Base-by-base conservation (phyloP, 2,329 filamentous ascomycete species). In the Diaporthe eres region DNA sequence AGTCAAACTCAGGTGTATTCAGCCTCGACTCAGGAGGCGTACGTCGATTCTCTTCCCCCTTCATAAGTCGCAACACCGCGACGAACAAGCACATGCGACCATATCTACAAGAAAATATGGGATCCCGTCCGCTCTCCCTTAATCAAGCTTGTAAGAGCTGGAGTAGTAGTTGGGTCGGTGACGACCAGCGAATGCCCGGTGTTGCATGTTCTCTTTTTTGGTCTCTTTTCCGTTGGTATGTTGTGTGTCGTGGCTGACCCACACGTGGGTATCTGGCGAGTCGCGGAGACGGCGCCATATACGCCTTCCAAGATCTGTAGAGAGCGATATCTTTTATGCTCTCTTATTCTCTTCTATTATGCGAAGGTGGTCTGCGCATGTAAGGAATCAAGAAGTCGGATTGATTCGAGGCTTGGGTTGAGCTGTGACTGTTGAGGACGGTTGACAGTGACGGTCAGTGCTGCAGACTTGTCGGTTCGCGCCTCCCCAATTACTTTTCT, bases 91-190 rank as follows among this genome's bases (percentile, higher is more conserved):
- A 72, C 71, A 72, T 72, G 58, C 58, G 58, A 65, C 47, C 58
- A 63, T 55, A 72, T 58, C 58, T 72, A 44, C 58, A 72, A 63
- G 71, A 72, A 63, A 72, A 55, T 73, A 73, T 63, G 71, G 71
- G 57, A 65, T 73, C 71, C 58, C 71, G 58, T 65, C 71, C 57
- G 71, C 71, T 65, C 47, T 73, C 71, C 71, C 71, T 63, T 65
- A 65, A 53, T 55, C 58, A 55, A 63, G 49, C 71, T 53, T 49
- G 71, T 73, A 65, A 65, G 58, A 53, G 71, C 65, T 13, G 65
- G 65, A 67, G 63, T 67, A 65, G 61, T 65, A 65, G 42, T 65
- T 65, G 61, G 61, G 61, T 65, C 61, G 61, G 65, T 68, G 65
- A 68, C 65, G 65, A 68, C 65, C 65, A 68, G 65, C 65, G 65